Percentiles rank a stretch among this genome's conserved stretches.
These are phyloP conservation scores for Epichloe gansuensis DNA, from an alignment of 2,329 filamentous ascomycete species.

Conservation along the genomic window DNA sequence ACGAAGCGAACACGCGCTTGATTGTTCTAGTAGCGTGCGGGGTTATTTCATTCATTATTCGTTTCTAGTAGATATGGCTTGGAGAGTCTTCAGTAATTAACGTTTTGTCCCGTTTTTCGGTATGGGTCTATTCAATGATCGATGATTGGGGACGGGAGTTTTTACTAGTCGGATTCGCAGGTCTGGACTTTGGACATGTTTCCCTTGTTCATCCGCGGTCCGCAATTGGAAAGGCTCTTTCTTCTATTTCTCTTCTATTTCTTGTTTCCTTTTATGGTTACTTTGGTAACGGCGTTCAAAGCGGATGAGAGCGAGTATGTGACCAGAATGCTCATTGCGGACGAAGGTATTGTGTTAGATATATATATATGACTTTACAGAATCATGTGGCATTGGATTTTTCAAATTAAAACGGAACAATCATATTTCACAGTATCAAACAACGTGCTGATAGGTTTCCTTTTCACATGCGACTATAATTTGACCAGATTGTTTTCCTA, in stretches of 20 bases:
- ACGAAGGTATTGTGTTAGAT: conserved; percentile 2
- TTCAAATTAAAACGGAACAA: background rate
- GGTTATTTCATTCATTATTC: background rate
- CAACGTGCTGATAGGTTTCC: no score
- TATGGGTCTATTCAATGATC: background rate
- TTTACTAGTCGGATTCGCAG: background rate
- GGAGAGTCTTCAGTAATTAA: background rate
- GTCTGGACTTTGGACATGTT: conserved; percentile 1
- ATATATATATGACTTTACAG: conserved; percentile 5
- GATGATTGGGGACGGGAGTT: conserved; percentile 2
- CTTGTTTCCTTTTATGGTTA: background rate
- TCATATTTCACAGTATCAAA: background rate
- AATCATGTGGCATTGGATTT: conserved; percentile 4
- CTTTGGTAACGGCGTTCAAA: conserved; percentile 2
- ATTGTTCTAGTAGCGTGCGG: background rate
- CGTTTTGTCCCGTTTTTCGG: background rate
- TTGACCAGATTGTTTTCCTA: no score
- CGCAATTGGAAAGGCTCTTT: background rate
- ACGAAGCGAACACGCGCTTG: conserved; percentile 26
- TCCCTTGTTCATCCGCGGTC: background rate
- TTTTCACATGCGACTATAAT: no score
- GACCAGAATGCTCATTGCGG: conserved; percentile 1
- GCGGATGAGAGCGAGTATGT: conserved; percentile 2
- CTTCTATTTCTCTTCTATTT: background rate
- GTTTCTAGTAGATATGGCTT: background rate